phyloP scores from a whole-genome alignment of 345 rosid genomes.

The Citrus inodora region DNA sequence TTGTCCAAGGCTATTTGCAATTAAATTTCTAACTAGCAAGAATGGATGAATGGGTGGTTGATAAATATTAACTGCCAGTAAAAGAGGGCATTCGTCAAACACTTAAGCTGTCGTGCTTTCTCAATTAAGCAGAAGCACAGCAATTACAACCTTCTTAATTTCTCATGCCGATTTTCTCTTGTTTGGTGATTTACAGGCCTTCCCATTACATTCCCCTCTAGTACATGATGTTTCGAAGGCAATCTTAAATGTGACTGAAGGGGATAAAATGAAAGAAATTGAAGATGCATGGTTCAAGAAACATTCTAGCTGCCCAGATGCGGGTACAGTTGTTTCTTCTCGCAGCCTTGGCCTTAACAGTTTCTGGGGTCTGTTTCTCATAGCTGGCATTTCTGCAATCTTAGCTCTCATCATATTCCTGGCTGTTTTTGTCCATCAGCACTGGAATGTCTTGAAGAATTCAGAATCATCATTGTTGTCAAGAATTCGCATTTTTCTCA shows the following conservation, averaged over 20 bases:
- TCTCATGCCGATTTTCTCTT: neutral
- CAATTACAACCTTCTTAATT: neutral
- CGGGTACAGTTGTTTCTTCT: conserved; percentile 18
- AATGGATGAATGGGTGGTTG: too few relatives aligned
- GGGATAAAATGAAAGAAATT: conserved; percentile 26
- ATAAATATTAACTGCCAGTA: too few relatives aligned
- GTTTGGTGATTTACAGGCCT: conserved; percentile 26
- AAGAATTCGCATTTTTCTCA: conserved; percentile 13
- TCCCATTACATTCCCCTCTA: conserved; percentile 41
- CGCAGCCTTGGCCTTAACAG: conserved; percentile 37
- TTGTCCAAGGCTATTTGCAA: too few relatives aligned
- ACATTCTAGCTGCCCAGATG: conserved; percentile 16
- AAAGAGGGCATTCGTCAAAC: too few relatives aligned
- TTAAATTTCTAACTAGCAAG: too few relatives aligned
- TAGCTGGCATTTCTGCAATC: conserved; percentile 26
- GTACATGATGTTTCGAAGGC: conserved; percentile 45
- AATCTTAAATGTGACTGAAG: conserved; percentile 33
- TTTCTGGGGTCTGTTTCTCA: conserved; percentile 41
- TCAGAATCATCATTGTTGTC: conserved; percentile 18
- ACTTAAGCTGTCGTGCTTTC: too few relatives aligned
- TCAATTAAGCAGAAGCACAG: too few relatives aligned
- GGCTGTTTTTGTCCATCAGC: conserved; percentile 15
- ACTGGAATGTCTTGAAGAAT: neutral
- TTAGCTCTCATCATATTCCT: conserved; percentile 25
- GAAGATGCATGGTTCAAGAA: conserved; percentile 28